These are phyloP conservation scores for Pichia ethanolica DNA, from an alignment of 805 yeast genomes.

Conservation along the genomic window DNA sequence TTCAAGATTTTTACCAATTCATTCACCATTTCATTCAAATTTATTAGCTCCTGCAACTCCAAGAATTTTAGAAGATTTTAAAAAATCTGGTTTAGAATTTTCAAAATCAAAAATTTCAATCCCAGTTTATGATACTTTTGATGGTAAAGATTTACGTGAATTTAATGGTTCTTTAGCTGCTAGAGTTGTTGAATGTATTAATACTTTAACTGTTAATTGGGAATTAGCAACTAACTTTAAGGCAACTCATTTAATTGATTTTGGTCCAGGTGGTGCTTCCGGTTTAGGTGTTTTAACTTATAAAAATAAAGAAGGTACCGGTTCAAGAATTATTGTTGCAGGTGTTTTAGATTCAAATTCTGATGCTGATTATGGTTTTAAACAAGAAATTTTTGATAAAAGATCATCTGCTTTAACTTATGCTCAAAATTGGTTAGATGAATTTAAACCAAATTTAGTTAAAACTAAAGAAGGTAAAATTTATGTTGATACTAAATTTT, in stretches of 20 bases:
- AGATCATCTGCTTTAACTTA: conserved; percentile 58
- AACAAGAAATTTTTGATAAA: conserved; percentile 86
- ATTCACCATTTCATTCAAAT: conserved; percentile 95
- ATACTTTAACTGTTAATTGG: conserved; percentile 90
- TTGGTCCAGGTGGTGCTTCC: conserved; percentile 98
- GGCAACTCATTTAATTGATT: conserved; percentile 87
- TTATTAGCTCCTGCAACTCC: conserved; percentile 67
- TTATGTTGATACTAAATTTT: conserved; percentile 89
- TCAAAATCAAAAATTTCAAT: conserved; percentile 49
- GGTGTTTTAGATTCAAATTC: conserved; percentile 72
- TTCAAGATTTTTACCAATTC: conserved; percentile 88
- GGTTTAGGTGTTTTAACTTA: conserved; percentile 95
- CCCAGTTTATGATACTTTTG: conserved; percentile 87
- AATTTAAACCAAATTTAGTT: conserved; percentile 78
- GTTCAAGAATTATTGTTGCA: conserved; percentile 88
- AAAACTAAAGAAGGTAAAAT: conserved; percentile 68
- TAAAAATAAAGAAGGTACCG: conserved; percentile 98
- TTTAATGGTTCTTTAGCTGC: conserved; percentile 46
- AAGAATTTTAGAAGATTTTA: conserved; percentile 58
- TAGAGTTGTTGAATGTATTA: conserved; percentile 76
- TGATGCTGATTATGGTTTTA: conserved; percentile 88
- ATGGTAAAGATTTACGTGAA: conserved; percentile 70
- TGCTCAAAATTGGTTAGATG: conserved; percentile 87
- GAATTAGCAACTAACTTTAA: conserved; percentile 76
- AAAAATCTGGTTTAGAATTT: conserved; percentile 51